These are phyloP conservation scores for Trametes punicea DNA, from an alignment of 768 basidiomycete genomes.

Conservation along the genomic window DNA sequence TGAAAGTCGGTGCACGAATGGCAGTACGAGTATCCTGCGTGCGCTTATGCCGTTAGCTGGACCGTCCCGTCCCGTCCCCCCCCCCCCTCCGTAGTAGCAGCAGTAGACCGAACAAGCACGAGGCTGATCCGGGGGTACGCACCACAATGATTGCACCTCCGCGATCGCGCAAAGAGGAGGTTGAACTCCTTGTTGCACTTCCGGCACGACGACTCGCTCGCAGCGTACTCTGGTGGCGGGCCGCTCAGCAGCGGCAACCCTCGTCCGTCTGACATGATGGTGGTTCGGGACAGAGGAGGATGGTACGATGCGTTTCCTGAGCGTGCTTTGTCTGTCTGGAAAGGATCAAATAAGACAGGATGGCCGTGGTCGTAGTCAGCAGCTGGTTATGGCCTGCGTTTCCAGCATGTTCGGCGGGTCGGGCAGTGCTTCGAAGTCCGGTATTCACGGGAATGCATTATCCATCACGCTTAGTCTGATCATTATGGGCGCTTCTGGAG, in stretches of 20 bases:
- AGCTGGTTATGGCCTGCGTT: background rate
- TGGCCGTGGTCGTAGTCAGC: constrained; percentile 12
- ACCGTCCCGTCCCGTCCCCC: background rate
- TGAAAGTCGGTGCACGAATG: constrained; percentile 71
- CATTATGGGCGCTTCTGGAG: too few species aligned
- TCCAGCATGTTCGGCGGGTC: constrained; percentile 11
- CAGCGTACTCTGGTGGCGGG: constrained; percentile 45
- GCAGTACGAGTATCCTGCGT: constrained; percentile 68
- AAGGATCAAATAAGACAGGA: background rate
- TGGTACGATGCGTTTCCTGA: too few species aligned
- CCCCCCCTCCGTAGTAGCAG: too few species aligned
- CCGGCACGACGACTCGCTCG: constrained; percentile 45
- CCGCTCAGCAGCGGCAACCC: constrained; percentile 75
- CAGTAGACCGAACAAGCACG: background rate
- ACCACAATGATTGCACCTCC: constrained; percentile 77
- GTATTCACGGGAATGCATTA: background rate
- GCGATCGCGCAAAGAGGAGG: constrained; percentile 58
- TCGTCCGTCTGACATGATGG: constrained; percentile 18
- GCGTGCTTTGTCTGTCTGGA: background rate
- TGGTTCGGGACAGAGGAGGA: background rate
- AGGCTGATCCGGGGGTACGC: constrained; percentile 24
- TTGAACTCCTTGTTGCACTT: constrained; percentile 76
- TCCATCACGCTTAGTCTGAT: background rate
- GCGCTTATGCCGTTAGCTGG: background rate
- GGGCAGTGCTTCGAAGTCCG: background rate